These are phyloP conservation scores for Trametes polyzona DNA, from an alignment of 1,284 basidiomycete genomes.

Conservation along the genomic window DNA sequence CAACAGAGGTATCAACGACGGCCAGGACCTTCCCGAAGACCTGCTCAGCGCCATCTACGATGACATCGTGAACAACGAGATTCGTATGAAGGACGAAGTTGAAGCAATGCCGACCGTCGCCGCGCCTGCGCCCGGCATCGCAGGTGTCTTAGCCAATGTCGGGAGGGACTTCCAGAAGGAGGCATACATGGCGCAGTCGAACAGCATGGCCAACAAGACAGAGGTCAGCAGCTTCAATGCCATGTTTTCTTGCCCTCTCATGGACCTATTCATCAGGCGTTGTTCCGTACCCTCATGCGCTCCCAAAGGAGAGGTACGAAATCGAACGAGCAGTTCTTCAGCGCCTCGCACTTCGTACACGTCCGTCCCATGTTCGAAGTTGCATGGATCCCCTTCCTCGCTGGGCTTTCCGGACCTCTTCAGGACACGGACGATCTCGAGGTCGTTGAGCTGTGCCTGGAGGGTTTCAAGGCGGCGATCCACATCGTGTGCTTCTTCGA, in stretches of 20 bases:
- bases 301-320: conserved; percentile 82
- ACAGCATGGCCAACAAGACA: conserved; percentile 94
- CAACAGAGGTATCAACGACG: conserved; percentile 94
- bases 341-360: conserved; percentile 93
- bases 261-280: conserved; percentile 53
- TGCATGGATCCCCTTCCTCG: conserved; percentile 96
- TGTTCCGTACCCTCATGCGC: conserved; percentile 89
- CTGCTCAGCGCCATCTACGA: conserved; percentile 81
- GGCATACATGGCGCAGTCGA: conserved; percentile 91
- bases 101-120: conserved; percentile 58
- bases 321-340: conserved; percentile 86
- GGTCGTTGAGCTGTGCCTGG: conserved; percentile 88
- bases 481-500: conserved; percentile 95
- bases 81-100: conserved; percentile 96
- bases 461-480: conserved; percentile 94
- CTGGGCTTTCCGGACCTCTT: conserved; percentile 89
- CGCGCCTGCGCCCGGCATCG: conserved; percentile 70
- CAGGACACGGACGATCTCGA: conserved; percentile 94
- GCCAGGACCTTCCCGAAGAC: conserved; percentile 85
- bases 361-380: conserved; percentile 98
- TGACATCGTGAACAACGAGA: conserved; percentile 90
- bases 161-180: conserved; percentile 94
- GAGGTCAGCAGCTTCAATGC: conserved; percentile 57
- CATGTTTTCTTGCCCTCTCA: not conserved
- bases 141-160: conserved; percentile 82